phyloP scores from a whole-genome alignment of 108 stramenopile species.

The Nannochloropsis granulata region DNA sequence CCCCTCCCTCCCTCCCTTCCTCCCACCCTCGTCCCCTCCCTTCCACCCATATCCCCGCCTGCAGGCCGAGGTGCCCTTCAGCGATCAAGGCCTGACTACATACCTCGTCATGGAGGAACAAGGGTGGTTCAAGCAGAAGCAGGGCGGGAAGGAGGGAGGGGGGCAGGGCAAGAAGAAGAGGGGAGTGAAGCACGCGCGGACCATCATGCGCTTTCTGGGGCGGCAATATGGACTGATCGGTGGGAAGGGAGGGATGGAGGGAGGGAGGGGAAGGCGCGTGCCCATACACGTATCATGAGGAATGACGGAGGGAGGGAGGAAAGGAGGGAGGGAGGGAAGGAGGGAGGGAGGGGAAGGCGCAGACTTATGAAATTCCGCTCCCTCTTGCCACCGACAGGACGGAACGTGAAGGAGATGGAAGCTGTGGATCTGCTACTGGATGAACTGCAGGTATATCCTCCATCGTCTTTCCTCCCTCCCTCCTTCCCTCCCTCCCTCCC shows the following conservation, averaged over 20 bases:
- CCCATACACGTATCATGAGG: background rate
- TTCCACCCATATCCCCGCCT: background rate
- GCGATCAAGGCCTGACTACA: background rate
- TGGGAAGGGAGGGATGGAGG: background rate
- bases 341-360: background rate
- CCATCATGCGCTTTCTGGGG: background rate
- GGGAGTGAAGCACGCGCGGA: background rate
- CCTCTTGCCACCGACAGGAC: background rate
- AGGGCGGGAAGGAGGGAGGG: background rate
- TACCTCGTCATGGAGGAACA: background rate
- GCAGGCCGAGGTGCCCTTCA: background rate
- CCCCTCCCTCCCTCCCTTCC: background rate
- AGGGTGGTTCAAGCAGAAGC: background rate
- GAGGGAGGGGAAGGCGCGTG: background rate
- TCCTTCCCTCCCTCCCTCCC: background rate
- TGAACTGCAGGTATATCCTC: background rate
- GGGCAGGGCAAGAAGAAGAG: background rate
- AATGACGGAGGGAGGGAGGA: background rate
- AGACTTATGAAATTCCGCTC: background rate
- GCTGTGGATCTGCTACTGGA: background rate
- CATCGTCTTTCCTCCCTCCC: background rate
- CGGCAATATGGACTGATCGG: background rate
- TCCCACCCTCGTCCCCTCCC: background rate
- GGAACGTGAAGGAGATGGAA: background rate
- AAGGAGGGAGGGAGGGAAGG: background rate